Evolutionary conservation across 768 basidiomycete species (phyloP).

Genomic region (Multifurca ochricompacta): DNA sequence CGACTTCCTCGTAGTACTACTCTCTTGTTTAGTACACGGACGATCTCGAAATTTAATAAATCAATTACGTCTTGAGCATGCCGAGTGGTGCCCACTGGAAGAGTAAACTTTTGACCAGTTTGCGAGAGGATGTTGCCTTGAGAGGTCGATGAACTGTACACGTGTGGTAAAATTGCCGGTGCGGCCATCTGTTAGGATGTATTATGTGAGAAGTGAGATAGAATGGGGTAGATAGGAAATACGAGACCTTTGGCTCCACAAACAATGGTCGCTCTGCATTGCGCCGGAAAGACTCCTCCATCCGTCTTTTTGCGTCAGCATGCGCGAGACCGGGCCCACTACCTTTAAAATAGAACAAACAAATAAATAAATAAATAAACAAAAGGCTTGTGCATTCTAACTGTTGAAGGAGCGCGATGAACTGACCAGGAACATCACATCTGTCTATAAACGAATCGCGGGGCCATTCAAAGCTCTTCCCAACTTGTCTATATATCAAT

Average conservation of each 20-base stretch:
- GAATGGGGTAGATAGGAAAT: background rate
- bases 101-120: slow-evolving; percentile 65
- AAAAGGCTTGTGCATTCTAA: too few species aligned
- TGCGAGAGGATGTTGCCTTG: slow-evolving; percentile 64
- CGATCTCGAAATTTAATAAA: background rate
- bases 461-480: slow-evolving; percentile 1
- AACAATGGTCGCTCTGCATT: slow-evolving; percentile 65
- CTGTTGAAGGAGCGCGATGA: background rate
- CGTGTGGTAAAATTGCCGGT: slow-evolving; percentile 71
- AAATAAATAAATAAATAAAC: too few species aligned
- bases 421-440: background rate
- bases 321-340: background rate
- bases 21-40: background rate
- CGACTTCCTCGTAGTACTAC: slow-evolving; percentile 68
- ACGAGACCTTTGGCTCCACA: slow-evolving; percentile 43
- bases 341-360: slow-evolving; percentile 1
- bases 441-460: background rate
- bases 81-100: slow-evolving; percentile 78
- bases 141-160: slow-evolving; percentile 64
- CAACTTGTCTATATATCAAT: slow-evolving; percentile 13
- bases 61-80: slow-evolving; percentile 53
- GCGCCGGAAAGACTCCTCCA: slow-evolving; percentile 51
- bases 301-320: slow-evolving; percentile 41
- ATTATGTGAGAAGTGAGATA: background rate
- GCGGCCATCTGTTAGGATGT: slow-evolving; percentile 36